Evolutionary conservation across 2,329 filamentous ascomycete species (phyloP), one percentile per base, ranked within the genome.

Genomic region (Phoma sp.): DNA sequence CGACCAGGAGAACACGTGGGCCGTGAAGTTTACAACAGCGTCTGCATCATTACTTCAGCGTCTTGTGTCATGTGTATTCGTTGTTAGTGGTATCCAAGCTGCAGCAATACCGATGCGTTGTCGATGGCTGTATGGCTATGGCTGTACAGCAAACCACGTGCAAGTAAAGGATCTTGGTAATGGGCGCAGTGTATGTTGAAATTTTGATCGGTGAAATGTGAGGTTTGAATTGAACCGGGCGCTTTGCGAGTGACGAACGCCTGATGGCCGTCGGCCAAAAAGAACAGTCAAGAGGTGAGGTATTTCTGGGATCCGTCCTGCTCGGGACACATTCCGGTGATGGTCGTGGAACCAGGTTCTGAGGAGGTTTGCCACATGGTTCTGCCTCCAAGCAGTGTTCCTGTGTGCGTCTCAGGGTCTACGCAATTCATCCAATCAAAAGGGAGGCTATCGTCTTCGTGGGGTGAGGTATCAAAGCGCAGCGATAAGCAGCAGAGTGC

Each of bases 191-290:
- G 12, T 32, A 30, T 32, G 47, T 25, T 38, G 32, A 1, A 21
- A 5, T 15, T 4, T 26, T 11, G 11, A 17, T n/a, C 14, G n/a
- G 2, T 43, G 32, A 32, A 47, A 7, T 28, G 37, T 50, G 42
- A 55, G 37, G 40, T 37, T 21, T 32, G 33, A 52, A 42, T 42
- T 34, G 38, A 38, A 29, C 9, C 37, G 53, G 51, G 53, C 48
- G 55, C 52, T 59, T 57, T 42, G 57, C 62, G 54, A 52, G 59
- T 57, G 32, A 60, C 61, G 56, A 65, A 62, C 51, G 61, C 56
- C 47, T 20, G 25, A 49, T 67, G 58, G 66, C 63, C 66, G 66
- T 36, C 63, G 65, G 66, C 64, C 43, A 53, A n/a, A 15, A 28
- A 18, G 37, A 10, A 15, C 18, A 38, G 38, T 15, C 32, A 43